Conservation (phyloP, 1,284 basidiomycete genomes). For the Melampsora abietis-canadensis region DNA sequence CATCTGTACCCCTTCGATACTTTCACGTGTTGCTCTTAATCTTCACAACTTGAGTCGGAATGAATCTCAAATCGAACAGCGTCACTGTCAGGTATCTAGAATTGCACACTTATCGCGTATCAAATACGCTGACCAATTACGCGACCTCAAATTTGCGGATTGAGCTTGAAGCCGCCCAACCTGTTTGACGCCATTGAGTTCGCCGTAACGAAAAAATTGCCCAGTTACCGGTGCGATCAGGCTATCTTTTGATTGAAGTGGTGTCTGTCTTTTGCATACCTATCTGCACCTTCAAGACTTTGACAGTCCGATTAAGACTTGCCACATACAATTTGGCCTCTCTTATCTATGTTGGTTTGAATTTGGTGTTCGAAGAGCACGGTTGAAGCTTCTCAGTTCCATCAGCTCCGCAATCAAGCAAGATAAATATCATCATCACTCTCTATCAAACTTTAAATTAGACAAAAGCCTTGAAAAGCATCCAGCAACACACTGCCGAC, state of each 20-base stretch:
- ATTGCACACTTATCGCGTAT: background rate
- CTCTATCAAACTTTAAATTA: too few relatives aligned
- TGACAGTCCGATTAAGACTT: too few relatives aligned
- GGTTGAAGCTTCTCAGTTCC: too few relatives aligned
- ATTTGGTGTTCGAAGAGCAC: too few relatives aligned
- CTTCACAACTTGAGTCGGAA: conserved; percentile 25
- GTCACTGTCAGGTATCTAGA: background rate
- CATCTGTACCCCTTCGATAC: background rate
- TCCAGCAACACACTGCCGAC: too few relatives aligned
- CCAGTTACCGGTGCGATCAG: background rate
- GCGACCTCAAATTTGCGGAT: background rate
- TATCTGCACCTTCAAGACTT: too few relatives aligned
- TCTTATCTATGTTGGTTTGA: too few relatives aligned
- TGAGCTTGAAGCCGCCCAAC: background rate
- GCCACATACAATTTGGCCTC: too few relatives aligned
- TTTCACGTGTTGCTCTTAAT: background rate
- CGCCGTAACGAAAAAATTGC: background rate
- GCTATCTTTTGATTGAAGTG: background rate
- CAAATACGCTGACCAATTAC: too few relatives aligned
- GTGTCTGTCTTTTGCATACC: background rate
- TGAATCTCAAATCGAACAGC: background rate
- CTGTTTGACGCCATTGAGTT: background rate
- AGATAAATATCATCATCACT: too few relatives aligned
- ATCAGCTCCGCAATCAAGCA: too few relatives aligned
- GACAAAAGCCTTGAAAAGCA: too few relatives aligned